Percentiles rank a stretch among this genome's conserved stretches.
These are phyloP conservation scores for Nematodospora anomalae DNA, from an alignment of 1,139 yeast genomes.

Conservation along the genomic window DNA sequence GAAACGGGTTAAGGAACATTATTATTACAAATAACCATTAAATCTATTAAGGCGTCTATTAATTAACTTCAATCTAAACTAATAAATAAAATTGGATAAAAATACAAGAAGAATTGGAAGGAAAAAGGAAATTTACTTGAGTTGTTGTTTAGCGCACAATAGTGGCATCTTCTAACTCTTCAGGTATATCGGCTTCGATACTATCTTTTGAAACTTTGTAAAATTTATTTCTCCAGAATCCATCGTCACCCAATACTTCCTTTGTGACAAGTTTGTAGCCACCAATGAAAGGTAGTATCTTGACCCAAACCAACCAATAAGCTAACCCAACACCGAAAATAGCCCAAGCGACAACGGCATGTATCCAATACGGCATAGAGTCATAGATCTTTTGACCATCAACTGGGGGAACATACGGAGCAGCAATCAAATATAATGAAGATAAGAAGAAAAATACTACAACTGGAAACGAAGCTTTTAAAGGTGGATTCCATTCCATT, in stretches of 20 bases:
- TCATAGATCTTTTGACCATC: constrained; percentile 67
- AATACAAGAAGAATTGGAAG: no score
- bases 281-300: constrained; percentile 56
- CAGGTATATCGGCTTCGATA: constrained; percentile 17
- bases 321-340: constrained; percentile 68
- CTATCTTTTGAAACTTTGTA: constrained; percentile 37
- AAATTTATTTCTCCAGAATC: constrained; percentile 72
- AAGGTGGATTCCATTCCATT: constrained; percentile 71
- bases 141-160: constrained; percentile 4
- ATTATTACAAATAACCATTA: no score
- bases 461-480: constrained; percentile 66
- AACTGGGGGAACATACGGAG: constrained; percentile 80
- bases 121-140: no score
- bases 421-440: constrained; percentile 68
- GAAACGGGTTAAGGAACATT: constrained; percentile 18
- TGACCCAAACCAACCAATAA: constrained; percentile 72
- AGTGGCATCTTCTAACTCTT: constrained; percentile 10
- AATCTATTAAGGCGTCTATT: no score
- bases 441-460: constrained; percentile 64
- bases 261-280: constrained; percentile 58
- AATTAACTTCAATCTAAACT: no score
- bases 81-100: no score
- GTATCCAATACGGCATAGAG: constrained; percentile 72
- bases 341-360: constrained; percentile 82
- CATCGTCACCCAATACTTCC: constrained; percentile 66